These are phyloP conservation scores for Tubosaeta sp. DNA, from an alignment of 768 basidiomycete species.

Conservation along the genomic window DNA sequence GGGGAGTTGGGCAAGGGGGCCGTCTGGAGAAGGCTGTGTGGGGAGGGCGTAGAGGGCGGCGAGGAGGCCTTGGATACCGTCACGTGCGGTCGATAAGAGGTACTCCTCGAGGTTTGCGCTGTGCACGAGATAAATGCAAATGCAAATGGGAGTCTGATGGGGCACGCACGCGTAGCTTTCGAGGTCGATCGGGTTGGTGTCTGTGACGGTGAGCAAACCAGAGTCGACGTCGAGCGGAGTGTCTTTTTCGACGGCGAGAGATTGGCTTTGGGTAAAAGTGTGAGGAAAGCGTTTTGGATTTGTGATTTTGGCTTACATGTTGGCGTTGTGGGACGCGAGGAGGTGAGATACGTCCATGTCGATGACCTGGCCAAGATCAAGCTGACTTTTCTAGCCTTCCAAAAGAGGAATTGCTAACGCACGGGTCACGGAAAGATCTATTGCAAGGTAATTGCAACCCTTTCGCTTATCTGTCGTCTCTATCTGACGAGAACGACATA, in stretches of 20 bases:
- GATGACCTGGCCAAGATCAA: background rate
- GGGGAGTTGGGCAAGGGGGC: slow-evolving; percentile 81
- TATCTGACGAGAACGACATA: too few species aligned
- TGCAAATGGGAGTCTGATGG: background rate
- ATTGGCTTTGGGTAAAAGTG: slow-evolving; percentile 46
- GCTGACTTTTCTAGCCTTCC: background rate
- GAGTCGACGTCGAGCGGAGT: slow-evolving; percentile 76
- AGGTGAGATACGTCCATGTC: slow-evolving; percentile 81
- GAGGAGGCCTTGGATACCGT: slow-evolving; percentile 80
- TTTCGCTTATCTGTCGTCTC: too few species aligned
- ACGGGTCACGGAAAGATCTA: too few species aligned
- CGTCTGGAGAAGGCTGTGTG: slow-evolving; percentile 67
- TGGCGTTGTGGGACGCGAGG: slow-evolving; percentile 67
- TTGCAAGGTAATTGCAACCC: too few species aligned
- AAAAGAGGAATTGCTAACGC: background rate
- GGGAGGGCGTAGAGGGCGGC: slow-evolving; percentile 80
- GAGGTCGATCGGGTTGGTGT: slow-evolving; percentile 81
- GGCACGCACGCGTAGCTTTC: slow-evolving; percentile 74
- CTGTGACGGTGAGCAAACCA: slow-evolving; percentile 81
- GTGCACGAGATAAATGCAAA: background rate
- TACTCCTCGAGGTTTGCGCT: slow-evolving; percentile 80
- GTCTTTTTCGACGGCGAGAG: slow-evolving; percentile 71
- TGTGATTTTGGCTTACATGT: slow-evolving; percentile 54
- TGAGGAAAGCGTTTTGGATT: too few species aligned
- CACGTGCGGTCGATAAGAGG: slow-evolving; percentile 72